phyloP scores from a whole-genome alignment of 192 early-diverging fungal species.

The Coemansia sp. region DNA sequence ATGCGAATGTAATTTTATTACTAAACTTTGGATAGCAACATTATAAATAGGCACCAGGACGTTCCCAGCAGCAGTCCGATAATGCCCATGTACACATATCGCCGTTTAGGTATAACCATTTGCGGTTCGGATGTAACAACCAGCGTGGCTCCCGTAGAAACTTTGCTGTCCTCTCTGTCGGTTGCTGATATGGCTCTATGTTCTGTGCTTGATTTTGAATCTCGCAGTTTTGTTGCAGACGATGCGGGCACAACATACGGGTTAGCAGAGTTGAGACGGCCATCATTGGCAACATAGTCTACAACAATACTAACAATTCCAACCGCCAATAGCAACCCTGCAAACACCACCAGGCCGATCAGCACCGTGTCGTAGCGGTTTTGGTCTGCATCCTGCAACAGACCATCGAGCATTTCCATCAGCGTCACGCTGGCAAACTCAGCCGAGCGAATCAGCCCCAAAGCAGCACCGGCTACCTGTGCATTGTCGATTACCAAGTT shows the following conservation, averaged over 20 bases:
- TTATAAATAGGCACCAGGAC: constrained; percentile 42
- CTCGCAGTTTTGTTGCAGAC: not conserved
- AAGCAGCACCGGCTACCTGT: constrained; percentile 48
- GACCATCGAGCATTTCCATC: constrained; percentile 55
- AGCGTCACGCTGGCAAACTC: constrained; percentile 53
- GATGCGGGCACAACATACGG: constrained; percentile 17
- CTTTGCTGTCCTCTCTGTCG: constrained; percentile 1
- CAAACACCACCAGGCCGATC: constrained; percentile 44
- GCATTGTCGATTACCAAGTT: constrained; percentile 51
- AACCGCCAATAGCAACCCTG: constrained; percentile 34
- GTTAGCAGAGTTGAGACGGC: constrained; percentile 38
- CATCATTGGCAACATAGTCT: constrained; percentile 28
- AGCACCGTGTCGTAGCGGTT: constrained; percentile 53
- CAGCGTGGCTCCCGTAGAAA: not conserved
- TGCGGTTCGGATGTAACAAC: not conserved
- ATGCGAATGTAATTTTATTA: not conserved
- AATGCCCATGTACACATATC: constrained; percentile 40
- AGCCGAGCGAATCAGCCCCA: constrained; percentile 52
- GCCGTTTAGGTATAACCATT: constrained; percentile 19
- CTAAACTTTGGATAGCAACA: constrained; percentile 27
- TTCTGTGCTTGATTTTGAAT: not conserved
- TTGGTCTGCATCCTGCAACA: constrained; percentile 52
- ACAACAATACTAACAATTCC: constrained; percentile 20
- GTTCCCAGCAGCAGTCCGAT: constrained; percentile 40
- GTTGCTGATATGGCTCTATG: not conserved